Percentiles rank a stretch among this genome's conserved stretches.
Evolutionary conservation across 2,329 filamentous ascomycete species (phyloP).

Genomic region (Hypoxylon sp.): DNA sequence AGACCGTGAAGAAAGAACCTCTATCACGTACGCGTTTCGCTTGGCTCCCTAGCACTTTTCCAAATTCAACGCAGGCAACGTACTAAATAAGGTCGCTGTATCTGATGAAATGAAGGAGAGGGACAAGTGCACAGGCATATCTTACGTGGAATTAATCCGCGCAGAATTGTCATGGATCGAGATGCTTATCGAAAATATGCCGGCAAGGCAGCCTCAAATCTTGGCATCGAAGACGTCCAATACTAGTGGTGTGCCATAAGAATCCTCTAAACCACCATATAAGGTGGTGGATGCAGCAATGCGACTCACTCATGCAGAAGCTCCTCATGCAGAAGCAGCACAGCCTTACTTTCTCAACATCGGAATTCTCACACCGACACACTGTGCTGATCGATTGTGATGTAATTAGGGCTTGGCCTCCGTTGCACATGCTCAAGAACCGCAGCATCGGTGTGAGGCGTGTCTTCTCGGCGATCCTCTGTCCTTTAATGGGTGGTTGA

Average conservation of each 20-base stretch:
- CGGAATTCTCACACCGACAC: background rate
- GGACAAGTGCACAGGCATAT: background rate
- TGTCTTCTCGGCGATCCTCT: background rate
- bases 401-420: background rate
- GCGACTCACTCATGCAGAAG: background rate
- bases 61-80: background rate
- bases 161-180: background rate
- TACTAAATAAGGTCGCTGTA: background rate
- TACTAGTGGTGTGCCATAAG: conserved; percentile 4
- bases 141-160: background rate
- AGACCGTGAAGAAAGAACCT: background rate
- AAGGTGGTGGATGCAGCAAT: background rate
- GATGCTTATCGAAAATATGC: background rate
- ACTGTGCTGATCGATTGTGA: background rate
- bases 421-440: background rate
- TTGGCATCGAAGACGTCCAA: background rate
- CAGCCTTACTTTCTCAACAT: background rate
- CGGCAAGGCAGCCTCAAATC: background rate
- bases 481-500: no score
- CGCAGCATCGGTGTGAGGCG: background rate
- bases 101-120: background rate
- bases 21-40: background rate
- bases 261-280: background rate
- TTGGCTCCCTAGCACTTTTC: background rate
- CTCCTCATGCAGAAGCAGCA: background rate